Percentiles rank a stretch among this genome's conserved stretches.
These are phyloP conservation scores for Primulina eburnea DNA, from an alignment of 257 asterid genomes.

Conservation along the genomic window DNA sequence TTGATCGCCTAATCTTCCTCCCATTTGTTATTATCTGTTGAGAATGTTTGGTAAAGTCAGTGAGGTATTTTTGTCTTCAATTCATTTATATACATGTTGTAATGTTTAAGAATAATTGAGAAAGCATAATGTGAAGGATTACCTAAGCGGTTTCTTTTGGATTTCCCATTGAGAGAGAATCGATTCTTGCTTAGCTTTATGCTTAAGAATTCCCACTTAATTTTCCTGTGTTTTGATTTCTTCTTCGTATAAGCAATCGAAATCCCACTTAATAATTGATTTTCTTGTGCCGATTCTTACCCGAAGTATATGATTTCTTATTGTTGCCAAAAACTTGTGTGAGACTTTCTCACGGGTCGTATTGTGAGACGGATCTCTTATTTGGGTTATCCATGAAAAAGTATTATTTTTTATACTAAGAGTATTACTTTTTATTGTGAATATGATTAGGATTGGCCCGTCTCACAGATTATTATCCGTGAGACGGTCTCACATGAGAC, in stretches of 20 bases:
- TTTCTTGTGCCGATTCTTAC: not conserved
- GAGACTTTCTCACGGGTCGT: too few relatives aligned
- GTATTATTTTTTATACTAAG: too few relatives aligned
- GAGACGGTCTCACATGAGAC: too few relatives aligned
- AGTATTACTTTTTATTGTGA: too few relatives aligned
- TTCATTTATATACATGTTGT: conserved; percentile 11
- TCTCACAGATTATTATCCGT: too few relatives aligned
- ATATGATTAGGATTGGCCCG: too few relatives aligned
- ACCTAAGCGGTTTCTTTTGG: conserved; percentile 37
- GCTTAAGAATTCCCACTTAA: conserved; percentile 17
- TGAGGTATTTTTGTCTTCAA: not conserved
- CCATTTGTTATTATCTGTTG: conserved; percentile 29
- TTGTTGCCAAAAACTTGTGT: too few relatives aligned
- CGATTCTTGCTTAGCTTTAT: conserved; percentile 41
- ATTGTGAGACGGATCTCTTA: too few relatives aligned
- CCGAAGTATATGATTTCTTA: too few relatives aligned
- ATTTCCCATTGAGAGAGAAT: conserved; percentile 33
- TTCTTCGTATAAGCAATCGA: not conserved
- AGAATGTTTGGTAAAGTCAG: not conserved
- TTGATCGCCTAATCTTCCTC: conserved; percentile 21
- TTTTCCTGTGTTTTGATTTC: not conserved
- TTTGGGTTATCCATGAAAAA: too few relatives aligned
- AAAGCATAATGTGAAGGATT: conserved; percentile 20
- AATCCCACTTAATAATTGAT: not conserved
- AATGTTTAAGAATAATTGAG: not conserved